A percentile compares a stretch with the other conserved stretches of the same genome.
phyloP scores from a whole-genome alignment of 2,329 filamentous ascomycete genomes.

The Dactylellina cionopaga region DNA sequence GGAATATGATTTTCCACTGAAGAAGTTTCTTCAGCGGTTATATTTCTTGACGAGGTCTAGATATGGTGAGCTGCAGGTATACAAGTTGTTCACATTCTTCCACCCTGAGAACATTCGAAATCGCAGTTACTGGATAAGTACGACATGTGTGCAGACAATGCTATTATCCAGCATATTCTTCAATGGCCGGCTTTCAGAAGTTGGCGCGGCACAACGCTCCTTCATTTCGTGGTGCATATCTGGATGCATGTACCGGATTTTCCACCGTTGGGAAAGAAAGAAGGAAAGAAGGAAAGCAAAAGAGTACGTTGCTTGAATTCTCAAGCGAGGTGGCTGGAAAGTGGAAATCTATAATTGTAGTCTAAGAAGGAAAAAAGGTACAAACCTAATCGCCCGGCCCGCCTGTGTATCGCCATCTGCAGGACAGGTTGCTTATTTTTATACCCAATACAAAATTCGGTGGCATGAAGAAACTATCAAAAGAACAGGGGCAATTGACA shows the following conservation, averaged over 20 bases:
- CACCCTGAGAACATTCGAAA: no score
- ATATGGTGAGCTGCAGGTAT: no score
- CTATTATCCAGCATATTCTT: not conserved
- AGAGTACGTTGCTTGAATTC: not conserved
- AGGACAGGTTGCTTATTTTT: conserved; percentile 1
- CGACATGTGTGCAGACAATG: not conserved
- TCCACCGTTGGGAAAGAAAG: no score
- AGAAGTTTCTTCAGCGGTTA: conserved; percentile 30
- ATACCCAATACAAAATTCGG: no score
- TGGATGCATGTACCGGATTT: not conserved
- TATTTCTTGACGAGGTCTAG: conserved; percentile 1
- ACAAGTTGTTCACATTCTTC: no score
- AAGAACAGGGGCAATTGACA: no score
- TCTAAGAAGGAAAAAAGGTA: not conserved
- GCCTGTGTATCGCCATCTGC: conserved; percentile 20
- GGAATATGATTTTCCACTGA: not conserved
- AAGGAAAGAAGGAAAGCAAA: no score
- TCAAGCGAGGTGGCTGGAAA: conserved; percentile 1
- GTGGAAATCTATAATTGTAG: not conserved
- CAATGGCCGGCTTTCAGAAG: conserved; percentile 2
- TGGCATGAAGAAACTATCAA: no score
- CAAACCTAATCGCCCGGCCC: conserved; percentile 24
- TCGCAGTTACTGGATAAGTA: no score
- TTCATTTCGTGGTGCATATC: conserved; percentile 34
- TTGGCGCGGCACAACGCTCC: conserved; percentile 34